Conservation (phyloP, 345 rosid species). For the Ceriops decandra region DNA sequence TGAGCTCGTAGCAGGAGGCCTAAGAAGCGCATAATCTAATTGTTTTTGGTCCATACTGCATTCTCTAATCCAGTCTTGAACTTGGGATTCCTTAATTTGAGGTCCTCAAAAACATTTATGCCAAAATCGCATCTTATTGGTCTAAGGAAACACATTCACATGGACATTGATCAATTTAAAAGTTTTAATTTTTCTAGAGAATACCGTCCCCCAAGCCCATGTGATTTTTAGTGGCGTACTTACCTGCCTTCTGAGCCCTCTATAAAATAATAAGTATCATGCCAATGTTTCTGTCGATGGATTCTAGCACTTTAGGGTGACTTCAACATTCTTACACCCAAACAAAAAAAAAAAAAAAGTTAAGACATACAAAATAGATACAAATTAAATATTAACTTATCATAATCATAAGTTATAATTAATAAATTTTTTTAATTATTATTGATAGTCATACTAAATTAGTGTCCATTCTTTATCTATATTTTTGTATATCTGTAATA, state of each 20-base stretch:
- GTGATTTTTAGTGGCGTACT: slow-evolving; percentile 14
- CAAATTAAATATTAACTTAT: too few relatives aligned
- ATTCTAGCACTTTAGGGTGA: too few relatives aligned
- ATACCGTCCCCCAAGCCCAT: slow-evolving; percentile 12
- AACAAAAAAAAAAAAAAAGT: too few relatives aligned
- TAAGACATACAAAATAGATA: too few relatives aligned
- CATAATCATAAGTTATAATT: too few relatives aligned
- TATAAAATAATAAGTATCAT: background rate
- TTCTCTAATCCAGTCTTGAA: slow-evolving; percentile 9
- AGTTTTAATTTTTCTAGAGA: background rate
- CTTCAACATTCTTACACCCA: too few relatives aligned
- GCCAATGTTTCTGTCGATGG: too few relatives aligned
- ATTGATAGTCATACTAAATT: too few relatives aligned
- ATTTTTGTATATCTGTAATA: too few relatives aligned
- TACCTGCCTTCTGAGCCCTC: background rate
- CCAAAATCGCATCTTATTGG: slow-evolving; percentile 26
- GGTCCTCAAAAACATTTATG: slow-evolving; percentile 3
- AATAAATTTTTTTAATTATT: too few relatives aligned
- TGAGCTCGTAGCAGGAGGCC: slow-evolving; percentile 26
- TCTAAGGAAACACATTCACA: slow-evolving; percentile 20
- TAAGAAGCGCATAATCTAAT: background rate
- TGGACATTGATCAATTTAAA: slow-evolving; percentile 22
- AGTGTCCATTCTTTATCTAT: too few relatives aligned
- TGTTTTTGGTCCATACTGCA: too few relatives aligned
- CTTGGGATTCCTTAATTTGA: slow-evolving; percentile 20